These are phyloP conservation scores for Miscanthus lutarioriparius DNA, from an alignment of 176 grass and related monocot species.

Conservation along the genomic window DNA sequence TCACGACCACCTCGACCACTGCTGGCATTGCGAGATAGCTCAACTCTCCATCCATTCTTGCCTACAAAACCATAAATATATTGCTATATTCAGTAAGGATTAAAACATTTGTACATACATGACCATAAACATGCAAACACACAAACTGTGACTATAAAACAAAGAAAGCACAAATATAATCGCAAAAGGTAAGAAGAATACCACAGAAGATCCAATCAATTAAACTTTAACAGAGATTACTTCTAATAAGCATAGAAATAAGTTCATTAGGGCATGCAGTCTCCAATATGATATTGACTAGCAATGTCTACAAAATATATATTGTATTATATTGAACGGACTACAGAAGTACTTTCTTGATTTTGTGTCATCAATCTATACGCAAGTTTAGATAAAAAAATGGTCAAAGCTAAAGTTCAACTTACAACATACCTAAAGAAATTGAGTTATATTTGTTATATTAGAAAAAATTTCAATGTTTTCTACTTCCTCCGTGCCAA, in stretches of 20 bases:
- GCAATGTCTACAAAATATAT: not conserved
- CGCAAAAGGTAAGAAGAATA: not conserved
- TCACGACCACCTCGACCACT: constrained; percentile 62
- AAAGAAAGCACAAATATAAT: not conserved
- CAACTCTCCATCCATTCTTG: constrained; percentile 89
- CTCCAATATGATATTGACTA: not conserved
- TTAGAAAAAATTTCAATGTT: not conserved
- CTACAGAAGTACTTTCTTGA: not conserved
- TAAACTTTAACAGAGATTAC: not conserved
- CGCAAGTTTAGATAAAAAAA: not conserved
- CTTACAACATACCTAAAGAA: not conserved
- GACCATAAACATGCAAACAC: not conserved
- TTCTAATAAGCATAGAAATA: not conserved
- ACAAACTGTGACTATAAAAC: not conserved
- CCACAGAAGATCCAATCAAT: not conserved
- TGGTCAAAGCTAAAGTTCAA: not conserved
- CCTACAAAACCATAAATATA: constrained; percentile 37
- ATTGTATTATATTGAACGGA: not conserved
- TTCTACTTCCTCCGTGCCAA: not conserved
- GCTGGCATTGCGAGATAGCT: constrained; percentile 61
- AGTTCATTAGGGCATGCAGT: not conserved
- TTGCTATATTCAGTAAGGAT: not conserved
- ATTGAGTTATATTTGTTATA: not conserved
- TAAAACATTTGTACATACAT: not conserved
- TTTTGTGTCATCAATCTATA: not conserved